Conservation (phyloP, 345 rosid genomes). For the Salix koriyanagi region DNA sequence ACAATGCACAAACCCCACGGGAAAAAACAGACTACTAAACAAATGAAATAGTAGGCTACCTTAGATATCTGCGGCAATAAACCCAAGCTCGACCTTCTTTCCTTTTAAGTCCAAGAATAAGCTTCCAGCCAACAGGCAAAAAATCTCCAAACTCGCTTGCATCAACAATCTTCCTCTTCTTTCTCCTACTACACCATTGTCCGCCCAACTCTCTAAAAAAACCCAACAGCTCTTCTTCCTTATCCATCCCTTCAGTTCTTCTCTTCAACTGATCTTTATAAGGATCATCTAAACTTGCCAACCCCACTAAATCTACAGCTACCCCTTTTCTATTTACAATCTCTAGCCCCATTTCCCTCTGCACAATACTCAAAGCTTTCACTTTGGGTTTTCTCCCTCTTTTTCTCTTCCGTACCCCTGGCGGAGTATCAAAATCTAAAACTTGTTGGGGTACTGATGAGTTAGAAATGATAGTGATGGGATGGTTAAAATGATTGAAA, state of each 20-base stretch:
- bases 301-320: constrained; percentile 38
- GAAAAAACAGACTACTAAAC: background rate
- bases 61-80: constrained; percentile 65
- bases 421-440: background rate
- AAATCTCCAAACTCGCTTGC: constrained; percentile 50
- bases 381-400: constrained; percentile 50
- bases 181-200: constrained; percentile 79
- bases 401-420: constrained; percentile 49
- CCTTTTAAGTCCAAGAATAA: constrained; percentile 63
- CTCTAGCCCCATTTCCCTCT: constrained; percentile 25
- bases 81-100: constrained; percentile 62
- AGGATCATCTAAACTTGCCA: constrained; percentile 49
- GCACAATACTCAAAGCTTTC: constrained; percentile 21
- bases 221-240: constrained; percentile 56
- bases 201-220: constrained; percentile 58
- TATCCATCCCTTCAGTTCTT: constrained; percentile 52
- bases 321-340: constrained; percentile 47
- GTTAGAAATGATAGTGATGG: constrained; percentile 14
- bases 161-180: constrained; percentile 74
- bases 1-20: background rate
- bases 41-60: constrained; percentile 27
- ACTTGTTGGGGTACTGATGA: constrained; percentile 14
- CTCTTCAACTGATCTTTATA: constrained; percentile 47
- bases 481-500: constrained; percentile 13
- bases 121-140: constrained; percentile 72